A percentile compares a stretch with the other conserved stretches of the same genome.
These are phyloP conservation scores for Pseudogymnoascus sp. DNA, from an alignment of 2,329 filamentous ascomycete species.

Conservation along the genomic window DNA sequence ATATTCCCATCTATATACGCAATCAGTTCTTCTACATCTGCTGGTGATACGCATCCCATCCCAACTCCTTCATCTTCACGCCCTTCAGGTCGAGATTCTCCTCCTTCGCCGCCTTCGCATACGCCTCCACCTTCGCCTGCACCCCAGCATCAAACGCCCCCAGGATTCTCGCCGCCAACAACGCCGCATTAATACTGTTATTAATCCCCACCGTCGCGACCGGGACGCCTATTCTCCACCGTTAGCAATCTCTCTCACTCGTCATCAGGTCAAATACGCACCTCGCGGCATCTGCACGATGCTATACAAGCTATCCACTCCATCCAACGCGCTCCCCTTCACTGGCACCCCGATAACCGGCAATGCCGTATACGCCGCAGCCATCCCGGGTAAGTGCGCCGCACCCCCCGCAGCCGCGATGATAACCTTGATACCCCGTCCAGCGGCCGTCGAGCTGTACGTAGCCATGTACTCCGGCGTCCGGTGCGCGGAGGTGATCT, in stretches of 20 bases:
- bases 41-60: conserved; percentile 43
- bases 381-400: conserved; percentile 67
- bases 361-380: conserved; percentile 59
- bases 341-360: conserved; percentile 73
- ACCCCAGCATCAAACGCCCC: conserved; percentile 49
- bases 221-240: conserved; percentile 49
- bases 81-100: conserved; percentile 59
- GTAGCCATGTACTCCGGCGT: conserved; percentile 63
- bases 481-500: conserved; percentile 73
- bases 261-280: conserved; percentile 32
- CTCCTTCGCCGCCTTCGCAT: conserved; percentile 46
- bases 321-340: conserved; percentile 63
- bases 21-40: conserved; percentile 1
- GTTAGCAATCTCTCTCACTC: conserved; percentile 34
- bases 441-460: conserved; percentile 54
- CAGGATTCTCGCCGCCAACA: conserved; percentile 61
- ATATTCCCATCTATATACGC: background rate
- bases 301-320: conserved; percentile 59
- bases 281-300: conserved; percentile 69
- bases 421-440: conserved; percentile 60
- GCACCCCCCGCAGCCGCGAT: conserved; percentile 70
- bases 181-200: conserved; percentile 68
- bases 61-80: conserved; percentile 43
- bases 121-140: conserved; percentile 48
- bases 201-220: conserved; percentile 72